Evolutionary conservation across 805 yeast genomes (phyloP), one percentile per base, ranked within the genome.

Genomic region (Blastobotrys terrestris): DNA sequence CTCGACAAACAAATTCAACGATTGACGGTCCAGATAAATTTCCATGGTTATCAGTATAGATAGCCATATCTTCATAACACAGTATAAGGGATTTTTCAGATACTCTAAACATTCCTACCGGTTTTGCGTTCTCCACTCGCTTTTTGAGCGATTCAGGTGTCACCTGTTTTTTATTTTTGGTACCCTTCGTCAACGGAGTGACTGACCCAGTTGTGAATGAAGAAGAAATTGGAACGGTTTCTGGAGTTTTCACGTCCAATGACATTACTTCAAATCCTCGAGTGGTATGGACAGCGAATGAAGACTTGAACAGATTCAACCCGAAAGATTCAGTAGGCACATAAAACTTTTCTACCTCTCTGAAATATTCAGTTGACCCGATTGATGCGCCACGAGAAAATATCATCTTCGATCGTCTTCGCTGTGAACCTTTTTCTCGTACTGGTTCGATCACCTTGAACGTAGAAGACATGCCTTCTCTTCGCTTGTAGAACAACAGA

Each of bases 31-130:
- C 66, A n/a, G 68, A 54, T n/a, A 66, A 51, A 13, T 52, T 54
- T 13, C 75, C 76, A 42, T 75, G 72, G 47, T 77, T 76, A 63
- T 84, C 81, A 53, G 83, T 76, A 53, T 82, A 82, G 1, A 87
- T 71, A 2, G 87, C 89, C 60, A 84, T 82, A 50, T 81, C 82
- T 52, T 78, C 85, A 69, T 86, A 88, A 39, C 86, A 84, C 46
- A 86, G 65, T 13, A 86, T 67, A 50, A 83, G 78, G 13, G 72
- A 68, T 50, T 77, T 72, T 47, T 79, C 78, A 6, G 73, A 66
- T n/a, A 85, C 71, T 60, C 80, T 79, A 63, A 78, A 83, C 76
- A 85, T 81, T 1, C 84, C 81, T 59, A 84, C 67, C 0, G 92
- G 87, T 49, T 68, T 61, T 13, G 65, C 61, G 1, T 60, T 56